Conservation (phyloP, 139 green algal genomes). For the Chlamydomonas incerta region DNA sequence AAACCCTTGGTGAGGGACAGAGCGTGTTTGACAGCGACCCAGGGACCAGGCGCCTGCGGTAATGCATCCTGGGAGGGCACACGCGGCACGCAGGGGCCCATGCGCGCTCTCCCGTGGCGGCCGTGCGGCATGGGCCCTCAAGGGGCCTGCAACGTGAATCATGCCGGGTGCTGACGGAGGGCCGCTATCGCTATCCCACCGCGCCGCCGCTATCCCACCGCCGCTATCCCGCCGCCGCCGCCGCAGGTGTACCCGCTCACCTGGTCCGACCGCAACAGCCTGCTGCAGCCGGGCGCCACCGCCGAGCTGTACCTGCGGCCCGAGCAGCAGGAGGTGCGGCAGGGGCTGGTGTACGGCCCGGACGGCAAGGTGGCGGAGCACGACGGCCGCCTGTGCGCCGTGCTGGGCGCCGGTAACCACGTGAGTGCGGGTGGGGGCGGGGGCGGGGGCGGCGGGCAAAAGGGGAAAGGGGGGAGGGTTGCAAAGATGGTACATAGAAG, state of each 20-base stretch:
- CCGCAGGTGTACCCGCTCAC: slow-evolving; percentile 6
- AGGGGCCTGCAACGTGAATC: too few species aligned
- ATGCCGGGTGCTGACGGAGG: too few species aligned
- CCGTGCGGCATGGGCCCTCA: too few species aligned
- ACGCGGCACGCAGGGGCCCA: too few species aligned
- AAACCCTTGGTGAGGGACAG: too few species aligned
- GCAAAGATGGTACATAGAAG: too few species aligned
- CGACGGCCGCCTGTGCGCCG: slow-evolving; percentile 6
- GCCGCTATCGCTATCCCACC: not conserved
- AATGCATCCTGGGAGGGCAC: too few species aligned
- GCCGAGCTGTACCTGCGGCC: slow-evolving; percentile 27
- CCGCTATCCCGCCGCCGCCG: not conserved
- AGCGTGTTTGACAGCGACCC: too few species aligned
- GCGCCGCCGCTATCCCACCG: too few species aligned
- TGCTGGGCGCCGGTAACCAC: slow-evolving; percentile 54
- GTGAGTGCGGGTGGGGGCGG: slow-evolving; percentile 5
- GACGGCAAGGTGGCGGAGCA: slow-evolving; percentile 2
- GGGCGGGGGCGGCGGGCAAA: not conserved
- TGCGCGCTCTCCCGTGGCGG: too few species aligned
- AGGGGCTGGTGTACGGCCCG: not conserved
- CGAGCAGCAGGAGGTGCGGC: not conserved
- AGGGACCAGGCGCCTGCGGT: too few species aligned
- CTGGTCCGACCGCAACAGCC: not conserved
- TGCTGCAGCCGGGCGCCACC: slow-evolving; percentile 5
- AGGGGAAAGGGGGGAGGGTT: too few species aligned